Conservation (phyloP, 2,329 filamentous ascomycete genomes). For the Colletotrichum acutatum region DNA sequence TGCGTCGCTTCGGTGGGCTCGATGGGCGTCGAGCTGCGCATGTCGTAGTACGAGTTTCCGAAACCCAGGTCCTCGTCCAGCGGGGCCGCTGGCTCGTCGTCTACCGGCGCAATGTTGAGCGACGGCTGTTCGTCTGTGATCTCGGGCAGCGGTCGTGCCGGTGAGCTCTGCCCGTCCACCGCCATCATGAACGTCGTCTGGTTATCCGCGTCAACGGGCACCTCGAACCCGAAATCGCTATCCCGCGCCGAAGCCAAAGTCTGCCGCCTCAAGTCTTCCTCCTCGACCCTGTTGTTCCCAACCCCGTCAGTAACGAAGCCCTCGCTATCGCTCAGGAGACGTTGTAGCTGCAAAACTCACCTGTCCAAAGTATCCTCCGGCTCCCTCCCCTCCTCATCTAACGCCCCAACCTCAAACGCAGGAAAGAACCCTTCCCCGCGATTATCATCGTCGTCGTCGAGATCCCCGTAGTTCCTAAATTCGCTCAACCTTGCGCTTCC, state of each 20-base stretch:
- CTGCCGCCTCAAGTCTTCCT: constrained; percentile 52
- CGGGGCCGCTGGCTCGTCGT: constrained; percentile 35
- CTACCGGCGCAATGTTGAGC: constrained; percentile 18
- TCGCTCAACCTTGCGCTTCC: constrained; percentile 66
- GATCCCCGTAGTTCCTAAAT: constrained; percentile 51
- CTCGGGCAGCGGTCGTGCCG: constrained; percentile 31
- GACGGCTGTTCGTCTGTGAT: constrained; percentile 36
- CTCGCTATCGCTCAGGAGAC: neutral
- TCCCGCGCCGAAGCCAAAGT: constrained; percentile 51
- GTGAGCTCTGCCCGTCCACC: constrained; percentile 41
- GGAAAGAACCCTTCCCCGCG: constrained; percentile 64
- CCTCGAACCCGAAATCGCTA: constrained; percentile 63
- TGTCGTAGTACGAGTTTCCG: constrained; percentile 7
- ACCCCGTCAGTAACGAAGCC: constrained; percentile 37
- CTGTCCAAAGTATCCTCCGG: constrained; percentile 45
- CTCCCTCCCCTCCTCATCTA: constrained; percentile 46
- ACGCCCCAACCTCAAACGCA: constrained; percentile 17
- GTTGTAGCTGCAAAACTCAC: neutral
- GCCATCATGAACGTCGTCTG: constrained; percentile 64
- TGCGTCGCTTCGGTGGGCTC: neutral
- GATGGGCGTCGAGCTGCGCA: constrained; percentile 41
- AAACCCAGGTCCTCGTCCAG: constrained; percentile 11
- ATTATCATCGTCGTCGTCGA: constrained; percentile 56
- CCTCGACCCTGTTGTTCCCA: constrained; percentile 44
- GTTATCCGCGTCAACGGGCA: constrained; percentile 57